Base-by-base conservation (phyloP, 495 filamentous ascomycete genomes). In the Rusavskia elegans region DNA sequence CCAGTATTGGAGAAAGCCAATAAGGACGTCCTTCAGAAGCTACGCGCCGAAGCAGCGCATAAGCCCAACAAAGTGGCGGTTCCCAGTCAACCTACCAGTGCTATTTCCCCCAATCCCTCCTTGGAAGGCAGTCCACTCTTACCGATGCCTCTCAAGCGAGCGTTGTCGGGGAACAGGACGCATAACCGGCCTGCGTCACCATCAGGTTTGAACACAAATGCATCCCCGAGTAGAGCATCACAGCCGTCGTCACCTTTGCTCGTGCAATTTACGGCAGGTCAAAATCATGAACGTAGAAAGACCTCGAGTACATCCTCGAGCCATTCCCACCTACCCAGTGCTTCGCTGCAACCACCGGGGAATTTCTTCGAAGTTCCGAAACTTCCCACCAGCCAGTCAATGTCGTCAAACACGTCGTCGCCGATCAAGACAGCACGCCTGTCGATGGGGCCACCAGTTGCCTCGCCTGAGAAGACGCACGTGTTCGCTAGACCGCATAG, bases 1-100 rank as follows among this genome's bases (percentile, higher is more conserved):
- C 87, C 92, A 1, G 90, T 97, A 51, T 74, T 98, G 19, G 90
- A 96, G 62, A 97, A 95, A 63, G 92, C 93, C 37, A 98, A 98
- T 63, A 97, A 97, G 62, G 93, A 98, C 63, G 87, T 96, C 40
- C 92, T 98, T 37, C 89, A 97, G 60, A 95, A 95, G 60, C 74
- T 98, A 52, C 79, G 89, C 10, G 86, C 87, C 25, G 90, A 96
- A 62, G 89, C 87, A 30, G 70, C 89, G 63, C 83, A 85, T 38
- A 73, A 74, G 17, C 82, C 84, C 57, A 51, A 65, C 52, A 68
- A 66, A 50, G 67, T 55, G 38, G 59, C 67, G 7, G 64, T 64
- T 2, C 71, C 67, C 20, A 61, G 64, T 17, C 66, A 69, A 25
- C 68, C 77, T 20, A 61, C 71, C 20, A 56, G 61, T 40, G 61